Conservation (phyloP, 345 rosid genomes). For the Carallia pectinifolia region DNA sequence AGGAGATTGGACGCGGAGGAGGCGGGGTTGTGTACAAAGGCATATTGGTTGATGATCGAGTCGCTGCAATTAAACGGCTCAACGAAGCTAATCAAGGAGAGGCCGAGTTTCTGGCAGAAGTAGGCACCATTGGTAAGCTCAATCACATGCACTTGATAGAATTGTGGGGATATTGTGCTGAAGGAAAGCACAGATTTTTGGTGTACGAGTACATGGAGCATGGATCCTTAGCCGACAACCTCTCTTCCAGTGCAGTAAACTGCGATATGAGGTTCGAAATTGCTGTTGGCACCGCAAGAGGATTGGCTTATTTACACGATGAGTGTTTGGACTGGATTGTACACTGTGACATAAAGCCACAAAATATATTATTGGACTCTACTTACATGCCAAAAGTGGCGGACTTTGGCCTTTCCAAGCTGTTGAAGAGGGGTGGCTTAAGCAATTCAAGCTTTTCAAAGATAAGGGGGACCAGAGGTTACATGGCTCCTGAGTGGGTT, state of each 20-base stretch:
- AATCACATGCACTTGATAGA: conserved; percentile 11
- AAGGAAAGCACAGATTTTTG: conserved; percentile 14
- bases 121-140: conserved; percentile 15
- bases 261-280: conserved; percentile 11
- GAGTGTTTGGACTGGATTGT: conserved; percentile 18
- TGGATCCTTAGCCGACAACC: conserved; percentile 9
- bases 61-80: conserved; percentile 7
- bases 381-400: conserved; percentile 2
- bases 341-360: conserved; percentile 18
- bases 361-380: conserved; percentile 7
- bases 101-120: conserved; percentile 14
- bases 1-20: conserved; percentile 14
- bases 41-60: not conserved
- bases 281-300: conserved; percentile 10
- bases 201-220: conserved; percentile 17
- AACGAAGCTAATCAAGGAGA: conserved; percentile 9
- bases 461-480: conserved; percentile 13
- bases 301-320: conserved; percentile 14
- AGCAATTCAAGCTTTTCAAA: not conserved
- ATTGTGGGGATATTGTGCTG: conserved; percentile 19
- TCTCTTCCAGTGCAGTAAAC: conserved; percentile 1
- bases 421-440: not conserved
- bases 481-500: conserved; percentile 17
- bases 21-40: conserved; percentile 15
- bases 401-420: conserved; percentile 11